Evolutionary conservation across 2,329 filamentous ascomycete species (phyloP).

Genomic region (Reticulascus tulasneorum): DNA sequence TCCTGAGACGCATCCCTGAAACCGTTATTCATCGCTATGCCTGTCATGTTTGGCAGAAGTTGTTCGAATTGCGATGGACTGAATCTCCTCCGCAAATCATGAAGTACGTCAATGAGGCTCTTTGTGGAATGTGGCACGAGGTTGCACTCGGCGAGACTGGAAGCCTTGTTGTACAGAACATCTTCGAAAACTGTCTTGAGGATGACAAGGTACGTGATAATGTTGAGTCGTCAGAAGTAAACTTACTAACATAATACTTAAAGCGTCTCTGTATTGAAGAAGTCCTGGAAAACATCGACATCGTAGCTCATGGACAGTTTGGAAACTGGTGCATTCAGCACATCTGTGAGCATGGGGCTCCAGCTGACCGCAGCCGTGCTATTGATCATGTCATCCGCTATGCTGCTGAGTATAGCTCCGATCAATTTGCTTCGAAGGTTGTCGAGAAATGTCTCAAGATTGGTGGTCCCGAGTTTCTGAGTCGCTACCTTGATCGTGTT

Average conservation of each 20-base stretch:
- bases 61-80: constrained; percentile 96
- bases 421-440: constrained; percentile 98
- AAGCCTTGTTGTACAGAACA: constrained; percentile 97
- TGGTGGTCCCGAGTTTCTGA: constrained; percentile 82
- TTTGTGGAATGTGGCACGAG: constrained; percentile 97
- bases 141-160: constrained; percentile 96
- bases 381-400: constrained; percentile 94
- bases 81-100: constrained; percentile 96
- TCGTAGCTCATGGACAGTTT: constrained; percentile 95
- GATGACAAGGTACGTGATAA: constrained; percentile 99
- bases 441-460: constrained; percentile 99
- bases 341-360: constrained; percentile 92
- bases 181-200: constrained; percentile 98
- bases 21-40: constrained; percentile 98
- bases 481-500: constrained; percentile 88
- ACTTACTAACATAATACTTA: constrained; percentile 14
- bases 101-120: constrained; percentile 94
- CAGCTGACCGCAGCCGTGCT: constrained; percentile 85
- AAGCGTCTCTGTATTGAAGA: constrained; percentile 96
- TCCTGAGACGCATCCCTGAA: constrained; percentile 91
- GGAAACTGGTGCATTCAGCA: constrained; percentile 99
- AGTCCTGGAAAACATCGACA: constrained; percentile 89
- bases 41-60: constrained; percentile 99
- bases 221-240: constrained; percentile 15
- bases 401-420: constrained; percentile 95